Evolutionary conservation across 73 alveolate species (phyloP).

Genomic region (Paramecium sonneborni): DNA sequence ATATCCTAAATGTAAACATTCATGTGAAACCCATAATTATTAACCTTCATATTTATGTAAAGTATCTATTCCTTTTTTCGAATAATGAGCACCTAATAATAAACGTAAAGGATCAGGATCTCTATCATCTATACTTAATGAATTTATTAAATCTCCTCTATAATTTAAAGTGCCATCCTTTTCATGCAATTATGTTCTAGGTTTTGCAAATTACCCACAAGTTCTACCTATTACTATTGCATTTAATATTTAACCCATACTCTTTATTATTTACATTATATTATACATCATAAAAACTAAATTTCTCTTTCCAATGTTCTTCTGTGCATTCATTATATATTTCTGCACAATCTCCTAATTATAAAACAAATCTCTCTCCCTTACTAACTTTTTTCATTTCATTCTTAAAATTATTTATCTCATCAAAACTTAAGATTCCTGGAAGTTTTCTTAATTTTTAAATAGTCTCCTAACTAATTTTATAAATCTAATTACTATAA

Average conservation of each 20-base stretch:
- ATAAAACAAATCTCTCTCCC: background rate
- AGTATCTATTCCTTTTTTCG: background rate
- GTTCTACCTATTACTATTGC: slow-evolving; percentile 63
- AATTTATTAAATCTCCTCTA: slow-evolving; percentile 58
- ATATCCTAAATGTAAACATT: slow-evolving; percentile 66
- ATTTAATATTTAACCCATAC: slow-evolving; percentile 24
- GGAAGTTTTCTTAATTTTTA: slow-evolving; percentile 14
- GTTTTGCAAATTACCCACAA: slow-evolving; percentile 69
- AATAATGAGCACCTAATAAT: slow-evolving; percentile 4
- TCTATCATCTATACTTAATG: slow-evolving; percentile 30
- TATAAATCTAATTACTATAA: background rate
- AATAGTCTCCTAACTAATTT: background rate
- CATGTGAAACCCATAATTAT: slow-evolving; percentile 57
- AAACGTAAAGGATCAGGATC: slow-evolving; percentile 69
- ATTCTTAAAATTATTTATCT: background rate
- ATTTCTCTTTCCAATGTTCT: slow-evolving; percentile 17
- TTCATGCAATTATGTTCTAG: slow-evolving; percentile 44
- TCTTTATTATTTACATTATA: background rate
- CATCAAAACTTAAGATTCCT: background rate
- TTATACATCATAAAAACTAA: slow-evolving; percentile 38
- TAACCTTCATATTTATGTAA: background rate
- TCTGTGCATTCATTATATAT: slow-evolving; percentile 60
- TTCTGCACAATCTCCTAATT: slow-evolving; percentile 71
- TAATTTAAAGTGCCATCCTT: slow-evolving; percentile 57
- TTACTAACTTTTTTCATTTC: background rate